phyloP scores from a whole-genome alignment of 805 yeast genomes.

The Candida morakotiae region DNA sequence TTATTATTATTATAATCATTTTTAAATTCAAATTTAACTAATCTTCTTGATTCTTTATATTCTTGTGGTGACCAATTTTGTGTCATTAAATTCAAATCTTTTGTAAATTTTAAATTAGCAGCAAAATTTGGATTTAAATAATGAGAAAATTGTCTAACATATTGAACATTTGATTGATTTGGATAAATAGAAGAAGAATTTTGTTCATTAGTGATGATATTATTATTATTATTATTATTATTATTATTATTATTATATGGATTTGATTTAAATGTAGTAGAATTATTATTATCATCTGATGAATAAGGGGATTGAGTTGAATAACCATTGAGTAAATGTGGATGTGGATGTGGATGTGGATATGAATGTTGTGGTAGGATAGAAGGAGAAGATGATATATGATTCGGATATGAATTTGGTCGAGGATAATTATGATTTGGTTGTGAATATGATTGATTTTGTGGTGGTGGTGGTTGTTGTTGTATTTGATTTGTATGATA shows the following conservation, averaged over 20 bases:
- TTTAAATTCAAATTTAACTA: slow-evolving; percentile 42
- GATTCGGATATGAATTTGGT: background rate
- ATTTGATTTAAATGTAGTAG: background rate
- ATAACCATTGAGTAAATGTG: background rate
- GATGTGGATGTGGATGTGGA: background rate
- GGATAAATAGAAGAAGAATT: background rate
- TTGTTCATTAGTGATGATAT: too few species aligned
- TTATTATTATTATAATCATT: slow-evolving; percentile 18
- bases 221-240: background rate
- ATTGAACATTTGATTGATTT: background rate
- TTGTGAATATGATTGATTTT: background rate
- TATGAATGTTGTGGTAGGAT: background rate
- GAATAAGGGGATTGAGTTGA: background rate
- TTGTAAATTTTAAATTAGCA: slow-evolving; percentile 22
- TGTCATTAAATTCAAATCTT: slow-evolving; percentile 34
- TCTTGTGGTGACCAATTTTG: slow-evolving; percentile 47
- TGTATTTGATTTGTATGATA: background rate
- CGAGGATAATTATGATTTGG: background rate
- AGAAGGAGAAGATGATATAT: background rate
- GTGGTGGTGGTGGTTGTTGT: background rate
- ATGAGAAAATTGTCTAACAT: slow-evolving; percentile 3
- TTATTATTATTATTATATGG: background rate
- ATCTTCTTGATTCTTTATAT: slow-evolving; percentile 36
- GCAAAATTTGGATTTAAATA: slow-evolving; percentile 12
- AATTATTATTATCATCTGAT: background rate